Evolutionary conservation across 176 grass and related monocot species (phyloP).

Genomic region (Hyparrhenia diplandra): DNA sequence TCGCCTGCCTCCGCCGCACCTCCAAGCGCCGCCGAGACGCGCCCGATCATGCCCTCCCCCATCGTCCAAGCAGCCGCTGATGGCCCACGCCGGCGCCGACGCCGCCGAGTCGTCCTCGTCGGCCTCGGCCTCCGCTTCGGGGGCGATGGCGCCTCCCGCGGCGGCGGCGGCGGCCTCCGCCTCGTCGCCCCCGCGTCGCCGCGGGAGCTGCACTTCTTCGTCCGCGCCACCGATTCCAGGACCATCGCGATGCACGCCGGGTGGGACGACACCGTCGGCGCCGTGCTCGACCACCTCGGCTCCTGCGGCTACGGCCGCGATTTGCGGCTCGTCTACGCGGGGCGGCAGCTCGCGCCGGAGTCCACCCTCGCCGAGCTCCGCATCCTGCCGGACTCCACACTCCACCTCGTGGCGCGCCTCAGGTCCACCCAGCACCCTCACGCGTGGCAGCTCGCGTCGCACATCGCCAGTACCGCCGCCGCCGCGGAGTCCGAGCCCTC

Average conservation of each 20-base stretch:
- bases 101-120: neutral
- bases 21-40: constrained; percentile 63
- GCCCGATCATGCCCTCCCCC: constrained; percentile 36
- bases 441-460: constrained; percentile 77
- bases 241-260: constrained; percentile 69
- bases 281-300: constrained; percentile 36
- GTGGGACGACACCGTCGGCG: constrained; percentile 50
- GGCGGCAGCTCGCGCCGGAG: constrained; percentile 66
- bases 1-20: constrained; percentile 43
- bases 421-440: constrained; percentile 66
- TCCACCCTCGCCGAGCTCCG: constrained; percentile 44
- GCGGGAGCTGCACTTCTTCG: constrained; percentile 69
- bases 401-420: constrained; percentile 64
- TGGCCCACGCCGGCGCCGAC: neutral
- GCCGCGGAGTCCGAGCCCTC: neutral
- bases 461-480: constrained; percentile 49
- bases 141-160: neutral
- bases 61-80: constrained; percentile 26
- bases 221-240: constrained; percentile 61
- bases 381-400: constrained; percentile 56
- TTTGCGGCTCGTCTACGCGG: constrained; percentile 64
- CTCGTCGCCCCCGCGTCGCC: neutral
- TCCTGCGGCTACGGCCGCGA: constrained; percentile 44
- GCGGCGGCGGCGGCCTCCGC: neutral
- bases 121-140: neutral